phyloP scores from a whole-genome alignment of 768 basidiomycete genomes.

The Lepiota subincarnata region DNA sequence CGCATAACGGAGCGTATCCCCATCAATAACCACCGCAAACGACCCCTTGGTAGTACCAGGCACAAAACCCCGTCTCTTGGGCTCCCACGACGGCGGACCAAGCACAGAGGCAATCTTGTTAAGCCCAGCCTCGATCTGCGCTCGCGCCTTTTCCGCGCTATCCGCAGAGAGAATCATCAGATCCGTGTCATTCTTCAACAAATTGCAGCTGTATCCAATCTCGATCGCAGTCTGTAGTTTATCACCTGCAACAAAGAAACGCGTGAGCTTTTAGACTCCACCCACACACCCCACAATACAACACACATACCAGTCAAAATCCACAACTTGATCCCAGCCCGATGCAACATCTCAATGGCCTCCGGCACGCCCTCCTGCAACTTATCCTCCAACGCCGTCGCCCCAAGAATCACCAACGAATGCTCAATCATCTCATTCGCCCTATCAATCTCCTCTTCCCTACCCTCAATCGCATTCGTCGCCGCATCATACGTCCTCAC shows the following conservation, averaged over 20 bases:
- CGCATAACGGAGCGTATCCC: slow-evolving; percentile 85
- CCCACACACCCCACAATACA: neutral
- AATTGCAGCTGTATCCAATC: slow-evolving; percentile 94
- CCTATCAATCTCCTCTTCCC: slow-evolving; percentile 91
- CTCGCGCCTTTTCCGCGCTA: slow-evolving; percentile 63
- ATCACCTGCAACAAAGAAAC: slow-evolving; percentile 53
- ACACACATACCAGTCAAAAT: slow-evolving; percentile 75
- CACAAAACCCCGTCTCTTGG: slow-evolving; percentile 61
- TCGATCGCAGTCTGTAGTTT: slow-evolving; percentile 98
- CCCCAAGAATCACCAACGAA: slow-evolving; percentile 80
- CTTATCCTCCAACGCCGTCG: slow-evolving; percentile 96
- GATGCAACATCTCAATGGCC: slow-evolving; percentile 86
- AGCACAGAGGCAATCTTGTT: slow-evolving; percentile 91
- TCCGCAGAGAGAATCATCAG: slow-evolving; percentile 95
- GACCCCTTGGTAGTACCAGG: slow-evolving; percentile 55
- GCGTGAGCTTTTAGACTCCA: no score
- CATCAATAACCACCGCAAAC: slow-evolving; percentile 96
- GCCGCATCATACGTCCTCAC: slow-evolving; percentile 77
- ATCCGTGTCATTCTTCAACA: slow-evolving; percentile 93
- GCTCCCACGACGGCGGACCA: slow-evolving; percentile 67
- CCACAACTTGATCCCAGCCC: slow-evolving; percentile 97
- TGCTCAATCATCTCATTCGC: slow-evolving; percentile 83
- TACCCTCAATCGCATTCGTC: slow-evolving; percentile 64
- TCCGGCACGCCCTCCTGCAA: slow-evolving; percentile 96
- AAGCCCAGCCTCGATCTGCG: slow-evolving; percentile 87